A percentile compares a stretch with the other conserved stretches of the same genome.
phyloP scores from a whole-genome alignment of 2,329 filamentous ascomycete species.

The Diplodia sapinea region DNA sequence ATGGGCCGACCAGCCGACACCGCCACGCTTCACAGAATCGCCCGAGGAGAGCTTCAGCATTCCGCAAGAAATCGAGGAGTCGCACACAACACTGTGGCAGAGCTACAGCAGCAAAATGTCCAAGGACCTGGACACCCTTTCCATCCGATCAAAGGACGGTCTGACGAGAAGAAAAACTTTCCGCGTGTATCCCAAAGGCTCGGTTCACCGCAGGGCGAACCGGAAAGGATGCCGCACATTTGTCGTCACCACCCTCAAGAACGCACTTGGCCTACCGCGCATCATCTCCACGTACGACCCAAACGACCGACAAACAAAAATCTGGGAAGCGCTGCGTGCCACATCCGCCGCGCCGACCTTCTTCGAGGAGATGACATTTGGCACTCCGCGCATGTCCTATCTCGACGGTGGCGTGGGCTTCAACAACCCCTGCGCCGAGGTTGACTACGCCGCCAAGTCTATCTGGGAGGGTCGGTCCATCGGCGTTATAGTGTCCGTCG shows the following conservation, averaged over 20 bases:
- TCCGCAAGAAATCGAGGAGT: neutral
- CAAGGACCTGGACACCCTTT: neutral
- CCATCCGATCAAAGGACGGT: slow-evolving; percentile 32
- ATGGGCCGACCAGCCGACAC: slow-evolving; percentile 41
- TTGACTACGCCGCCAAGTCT: slow-evolving; percentile 34
- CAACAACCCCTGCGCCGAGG: slow-evolving; percentile 36
- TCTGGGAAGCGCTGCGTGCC: slow-evolving; percentile 41
- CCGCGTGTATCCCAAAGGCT: slow-evolving; percentile 43
- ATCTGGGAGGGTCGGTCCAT: slow-evolving; percentile 38
- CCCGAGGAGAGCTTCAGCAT: slow-evolving; percentile 33
- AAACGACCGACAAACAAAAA: slow-evolving; percentile 46
- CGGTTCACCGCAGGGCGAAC: slow-evolving; percentile 44
- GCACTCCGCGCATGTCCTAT: slow-evolving; percentile 35
- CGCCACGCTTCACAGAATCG: slow-evolving; percentile 38
- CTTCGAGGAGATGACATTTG: slow-evolving; percentile 41
- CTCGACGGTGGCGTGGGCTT: slow-evolving; percentile 35
- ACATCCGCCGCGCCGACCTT: slow-evolving; percentile 44
- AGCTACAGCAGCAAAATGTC: slow-evolving; percentile 27
- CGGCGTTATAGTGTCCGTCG: slow-evolving; percentile 48
- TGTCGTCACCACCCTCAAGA: slow-evolving; percentile 48
- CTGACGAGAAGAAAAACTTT: slow-evolving; percentile 34
- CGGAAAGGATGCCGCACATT: slow-evolving; percentile 47
- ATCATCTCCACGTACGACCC: slow-evolving; percentile 49
- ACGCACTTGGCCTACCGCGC: slow-evolving; percentile 45
- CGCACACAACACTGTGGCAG: slow-evolving; percentile 9